Evolutionary conservation across 208 protist species (phyloP).

Genomic region (Leishmania tarentolae): DNA sequence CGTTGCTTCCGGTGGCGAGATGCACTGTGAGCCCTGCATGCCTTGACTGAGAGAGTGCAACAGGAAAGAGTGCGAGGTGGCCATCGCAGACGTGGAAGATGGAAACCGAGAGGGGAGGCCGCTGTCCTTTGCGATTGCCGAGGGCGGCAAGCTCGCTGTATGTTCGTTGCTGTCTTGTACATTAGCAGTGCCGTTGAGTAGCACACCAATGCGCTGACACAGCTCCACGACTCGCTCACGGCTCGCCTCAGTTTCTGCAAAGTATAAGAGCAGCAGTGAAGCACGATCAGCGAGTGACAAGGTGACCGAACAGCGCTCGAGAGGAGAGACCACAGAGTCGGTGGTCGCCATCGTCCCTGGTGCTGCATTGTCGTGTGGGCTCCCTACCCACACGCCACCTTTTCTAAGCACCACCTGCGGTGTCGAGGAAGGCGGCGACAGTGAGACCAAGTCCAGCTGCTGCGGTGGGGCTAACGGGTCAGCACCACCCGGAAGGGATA

Average conservation of each 20-base stretch:
- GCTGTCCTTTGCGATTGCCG: not conserved
- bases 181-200: not conserved
- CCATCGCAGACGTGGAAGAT: not conserved
- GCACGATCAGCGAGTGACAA: not conserved
- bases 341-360: not conserved
- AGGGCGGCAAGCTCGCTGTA: not conserved
- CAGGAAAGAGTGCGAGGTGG: not conserved
- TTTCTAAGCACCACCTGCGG: not conserved
- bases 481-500: not conserved
- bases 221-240: conserved; percentile 15
- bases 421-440: conserved; percentile 1
- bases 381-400: not conserved
- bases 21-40: conserved; percentile 31
- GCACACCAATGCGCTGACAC: conserved; percentile 15
- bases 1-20: conserved; percentile 23
- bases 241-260: not conserved
- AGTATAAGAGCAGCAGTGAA: conserved; percentile 3
- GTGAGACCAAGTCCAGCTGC: not conserved
- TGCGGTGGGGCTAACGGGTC: not conserved
- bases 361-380: not conserved
- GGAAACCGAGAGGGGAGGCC: not conserved
- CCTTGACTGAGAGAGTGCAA: conserved; percentile 29
- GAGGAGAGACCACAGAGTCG: not conserved
- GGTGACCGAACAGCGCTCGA: not conserved
- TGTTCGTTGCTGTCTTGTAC: not conserved